A percentile compares a stretch with the other conserved stretches of the same genome.
These are phyloP conservation scores for Fusarium hainanense DNA, from an alignment of 2,329 filamentous ascomycete species.

Conservation along the genomic window DNA sequence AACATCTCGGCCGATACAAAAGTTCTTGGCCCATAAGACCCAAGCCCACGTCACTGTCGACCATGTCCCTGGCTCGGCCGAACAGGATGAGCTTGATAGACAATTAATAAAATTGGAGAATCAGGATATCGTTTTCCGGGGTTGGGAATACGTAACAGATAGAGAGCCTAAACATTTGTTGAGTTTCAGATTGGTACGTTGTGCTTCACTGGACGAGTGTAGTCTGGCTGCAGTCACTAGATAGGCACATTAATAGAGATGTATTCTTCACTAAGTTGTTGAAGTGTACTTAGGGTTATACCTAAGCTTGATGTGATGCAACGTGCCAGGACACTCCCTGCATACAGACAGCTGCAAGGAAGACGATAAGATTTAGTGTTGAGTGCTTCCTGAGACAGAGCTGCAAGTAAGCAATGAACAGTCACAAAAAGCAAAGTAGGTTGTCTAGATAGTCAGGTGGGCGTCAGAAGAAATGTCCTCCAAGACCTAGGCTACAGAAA, in stretches of 20 bases:
- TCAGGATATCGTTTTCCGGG: not conserved
- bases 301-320: not conserved
- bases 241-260: not conserved
- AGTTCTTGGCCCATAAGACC: not conserved
- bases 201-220: not conserved
- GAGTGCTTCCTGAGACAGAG: not conserved
- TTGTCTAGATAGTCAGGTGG: not conserved
- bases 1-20: slow-evolving; percentile 1
- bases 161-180: not conserved
- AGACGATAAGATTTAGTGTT: not conserved
- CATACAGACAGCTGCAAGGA: not conserved
- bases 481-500: too few relatives aligned
- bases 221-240: not conserved
- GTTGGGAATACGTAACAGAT: not conserved
- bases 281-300: not conserved
- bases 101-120: not conserved
- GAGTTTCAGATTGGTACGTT: not conserved
- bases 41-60: not conserved
- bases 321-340: not conserved
- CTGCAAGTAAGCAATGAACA: not conserved
- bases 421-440: not conserved
- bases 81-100: not conserved
- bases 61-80: not conserved
- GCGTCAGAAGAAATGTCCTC: too few relatives aligned
- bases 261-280: not conserved